A percentile compares a stretch with the other conserved stretches of the same genome.
These are phyloP conservation scores for Eimeria acervulina DNA, from an alignment of 169 alveolate genomes.

Conservation along the genomic window DNA sequence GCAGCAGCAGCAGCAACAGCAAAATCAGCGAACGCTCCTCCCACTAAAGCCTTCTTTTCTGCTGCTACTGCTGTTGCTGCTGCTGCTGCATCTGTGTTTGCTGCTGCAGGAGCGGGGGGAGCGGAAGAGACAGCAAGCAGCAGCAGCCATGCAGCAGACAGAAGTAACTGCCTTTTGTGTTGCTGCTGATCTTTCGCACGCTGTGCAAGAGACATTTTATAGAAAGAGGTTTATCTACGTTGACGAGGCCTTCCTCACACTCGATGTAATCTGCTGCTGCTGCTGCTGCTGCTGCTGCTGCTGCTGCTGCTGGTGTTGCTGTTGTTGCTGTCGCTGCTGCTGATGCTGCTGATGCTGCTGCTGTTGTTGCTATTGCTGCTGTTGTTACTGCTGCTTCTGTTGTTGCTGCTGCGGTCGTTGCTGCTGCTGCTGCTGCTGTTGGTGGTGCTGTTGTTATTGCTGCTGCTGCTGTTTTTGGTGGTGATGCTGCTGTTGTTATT, in stretches of 20 bases:
- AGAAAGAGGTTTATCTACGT: constrained; percentile 39
- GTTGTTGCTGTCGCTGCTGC: background rate
- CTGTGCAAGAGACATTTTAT: constrained; percentile 23
- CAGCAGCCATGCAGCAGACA: constrained; percentile 28
- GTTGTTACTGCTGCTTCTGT: background rate
- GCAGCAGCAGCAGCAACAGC: background rate
- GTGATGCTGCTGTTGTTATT: background rate
- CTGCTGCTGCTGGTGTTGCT: background rate
- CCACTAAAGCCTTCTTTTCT: background rate
- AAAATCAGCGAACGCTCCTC: background rate
- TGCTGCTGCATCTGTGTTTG: background rate
- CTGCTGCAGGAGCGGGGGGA: constrained; percentile 64
- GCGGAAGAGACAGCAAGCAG: constrained; percentile 68
- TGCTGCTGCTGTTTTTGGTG: too few species aligned
- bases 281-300: background rate
- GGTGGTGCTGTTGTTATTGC: background rate
- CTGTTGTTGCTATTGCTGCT: background rate
- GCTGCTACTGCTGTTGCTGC: background rate
- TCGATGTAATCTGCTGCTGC: background rate
- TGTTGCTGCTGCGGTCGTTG: background rate
- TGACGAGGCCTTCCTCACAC: constrained; percentile 59
- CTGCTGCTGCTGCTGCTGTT: background rate
- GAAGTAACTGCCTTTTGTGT: constrained; percentile 63
- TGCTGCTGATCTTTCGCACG: constrained; percentile 12
- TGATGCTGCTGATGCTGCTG: background rate